Base-by-base conservation (phyloP, 495 filamentous ascomycete species). In the Pseudoneurospora amorphoporcata region DNA sequence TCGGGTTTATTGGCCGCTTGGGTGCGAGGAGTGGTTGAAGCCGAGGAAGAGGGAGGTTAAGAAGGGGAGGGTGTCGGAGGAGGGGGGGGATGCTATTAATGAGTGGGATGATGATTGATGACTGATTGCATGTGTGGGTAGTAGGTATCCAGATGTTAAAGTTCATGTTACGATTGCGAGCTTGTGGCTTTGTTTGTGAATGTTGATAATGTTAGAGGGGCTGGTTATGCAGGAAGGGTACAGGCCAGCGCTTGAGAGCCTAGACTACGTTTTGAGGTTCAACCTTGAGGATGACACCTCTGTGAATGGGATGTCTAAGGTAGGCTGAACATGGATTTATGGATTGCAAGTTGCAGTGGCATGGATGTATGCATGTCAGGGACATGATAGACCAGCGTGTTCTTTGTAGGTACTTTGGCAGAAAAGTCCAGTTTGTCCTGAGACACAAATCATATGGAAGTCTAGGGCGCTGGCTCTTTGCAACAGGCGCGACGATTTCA, bases 1-100 rank as follows among this genome's bases (percentile, higher is more conserved):
- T 69, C 84, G 94, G 45, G 95, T 98, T 2, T 98, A 97, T 79
- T 98, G 95, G 95, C 94, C 93, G 0, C 85, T 87, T 0, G 92
- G 92, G 2, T 92, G 91, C 86, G 95, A 98, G 79, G 92, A 95
- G 70, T 98, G 94, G 94, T 83, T 97, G 58, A 87, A 91, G 71
- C 94, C 94, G 0, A 86, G 82, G 73, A 97, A 95, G 82, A 87
- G 90, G 72, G 84, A 90, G 42, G 81, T 90, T 0, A 91, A 89
- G 74, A 87, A 88, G 70, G 72, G 71, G 35, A 81, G 73, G 71
- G 70, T 53, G 40, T 42, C 73, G 35, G 71, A 65, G 53, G 29
- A 65, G 12, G 53, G 29, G 29, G 53, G 35, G 29, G 53, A 65
- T 65, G 76, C 73, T 17, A 78, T 75, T 65, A 76, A 73, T 17